Conservation (phyloP, 78 protist species). For the Dictyostelium citrinum region DNA sequence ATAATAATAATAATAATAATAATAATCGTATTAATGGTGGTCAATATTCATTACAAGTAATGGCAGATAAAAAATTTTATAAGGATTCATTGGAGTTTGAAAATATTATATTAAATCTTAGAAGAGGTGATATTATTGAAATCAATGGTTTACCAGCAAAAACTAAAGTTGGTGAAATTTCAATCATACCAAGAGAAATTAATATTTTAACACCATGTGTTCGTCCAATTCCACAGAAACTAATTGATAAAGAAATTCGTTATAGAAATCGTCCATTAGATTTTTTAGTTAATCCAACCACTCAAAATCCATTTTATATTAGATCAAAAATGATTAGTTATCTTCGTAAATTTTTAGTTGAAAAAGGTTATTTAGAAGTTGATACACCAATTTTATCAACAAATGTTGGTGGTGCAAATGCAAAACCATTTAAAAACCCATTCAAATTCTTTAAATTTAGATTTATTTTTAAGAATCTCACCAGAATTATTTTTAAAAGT, state of each 20-base stretch:
- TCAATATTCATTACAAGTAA: slow-evolving; percentile 92
- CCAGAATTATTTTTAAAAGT: slow-evolving; percentile 99
- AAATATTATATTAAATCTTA: slow-evolving; percentile 42
- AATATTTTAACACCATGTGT: slow-evolving; percentile 96
- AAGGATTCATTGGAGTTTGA: not conserved
- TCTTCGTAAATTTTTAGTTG: slow-evolving; percentile 84
- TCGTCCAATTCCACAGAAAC: slow-evolving; percentile 90
- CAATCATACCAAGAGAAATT: slow-evolving; percentile 88
- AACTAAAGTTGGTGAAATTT: slow-evolving; percentile 97
- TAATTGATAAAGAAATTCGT: slow-evolving; percentile 28
- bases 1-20: slow-evolving; percentile 62
- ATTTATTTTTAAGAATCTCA: slow-evolving; percentile 98
- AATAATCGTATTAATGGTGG: slow-evolving; percentile 39
- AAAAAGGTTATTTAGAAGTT: slow-evolving; percentile 75
- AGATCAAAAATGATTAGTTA: slow-evolving; percentile 84
- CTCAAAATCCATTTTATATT: slow-evolving; percentile 72
- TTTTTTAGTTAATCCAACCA: slow-evolving; percentile 90
- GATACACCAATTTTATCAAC: slow-evolving; percentile 98
- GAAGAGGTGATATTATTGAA: slow-evolving; percentile 98
- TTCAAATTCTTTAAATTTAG: slow-evolving; percentile 96
- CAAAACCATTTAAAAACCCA: slow-evolving; percentile 98
- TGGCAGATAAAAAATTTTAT: slow-evolving; percentile 72
- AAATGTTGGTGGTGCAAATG: slow-evolving; percentile 98
- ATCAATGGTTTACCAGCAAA: slow-evolving; percentile 73
- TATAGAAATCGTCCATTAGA: slow-evolving; percentile 97